Base-by-base conservation (phyloP, 1,284 basidiomycete species). In the Anthracocystis setariae region DNA sequence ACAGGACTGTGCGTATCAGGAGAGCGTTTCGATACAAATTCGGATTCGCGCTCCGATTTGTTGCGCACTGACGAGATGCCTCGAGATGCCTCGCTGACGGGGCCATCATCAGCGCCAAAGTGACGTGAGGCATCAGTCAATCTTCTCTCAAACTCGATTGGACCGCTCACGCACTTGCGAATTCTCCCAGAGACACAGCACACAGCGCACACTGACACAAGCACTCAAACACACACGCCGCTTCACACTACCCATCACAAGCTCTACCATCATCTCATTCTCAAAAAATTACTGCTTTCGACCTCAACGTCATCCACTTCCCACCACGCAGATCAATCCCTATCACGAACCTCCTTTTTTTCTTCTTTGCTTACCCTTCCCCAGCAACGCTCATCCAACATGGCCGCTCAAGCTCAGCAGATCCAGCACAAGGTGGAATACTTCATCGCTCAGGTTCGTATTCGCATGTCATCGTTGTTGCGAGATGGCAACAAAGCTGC, bases 371-470 rank as follows among this genome's bases (percentile, higher is more conserved):
- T 42, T 39, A 56, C 45, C 47, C 45, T 29, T 39, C 49, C 29
- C 37, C 23, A 24, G 38, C 23, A 27, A 2, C 18, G 29, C 24
- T 42, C 23, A 43, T 27, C 13, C 48, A 79, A 63, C 35, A 78
- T 80, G 76, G 74, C 78, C 48, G 76, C 78, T 48, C 78, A 80
- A 60, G 45, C 57, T 48, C 76, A 80, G 62, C 74, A 75, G 45
- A 5, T 80, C 49, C 81, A 81, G 60, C 77, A 79, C 60, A 81
- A 81, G 73, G 67, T 68, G 24, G 78, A 82, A 57, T 76, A 77
- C 74, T 82, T 79, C 57, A 68, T 82, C 71, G 55, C 70, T 43
- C 81, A 82, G 78, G 79, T 82, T 58, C 39, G 80, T 77, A 33
- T 57, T 9, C n/a, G n/a, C n/a, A n/a, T n/a, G n/a, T n/a, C 23